Base-by-base conservation (phyloP, 2,329 filamentous ascomycete genomes). In the Samsoniella hepiali region DNA sequence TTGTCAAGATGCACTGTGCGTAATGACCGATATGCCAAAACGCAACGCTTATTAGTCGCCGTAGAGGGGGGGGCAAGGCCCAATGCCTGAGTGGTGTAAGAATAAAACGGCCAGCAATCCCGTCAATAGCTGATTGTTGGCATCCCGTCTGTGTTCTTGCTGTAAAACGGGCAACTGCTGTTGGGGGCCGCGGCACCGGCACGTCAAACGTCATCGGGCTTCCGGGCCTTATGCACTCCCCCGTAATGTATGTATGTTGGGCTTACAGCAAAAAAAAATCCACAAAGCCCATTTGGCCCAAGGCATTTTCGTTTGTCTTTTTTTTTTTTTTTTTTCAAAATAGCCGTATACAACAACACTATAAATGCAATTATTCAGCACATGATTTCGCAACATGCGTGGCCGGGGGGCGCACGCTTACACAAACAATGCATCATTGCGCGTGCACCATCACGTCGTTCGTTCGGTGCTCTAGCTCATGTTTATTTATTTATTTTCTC, bases 141-240 rank as follows among this genome's bases (percentile, higher is more conserved):
- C 22, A 45, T 61, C 29, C 49, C 17, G 58, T 36, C 13, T 44
- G 22, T 22, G 22, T 22, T 22, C 22, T 22, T 22, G 22, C 22
- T 11, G 27, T 54, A 61, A 29, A 53, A 29, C 13, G 36, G 11
- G 15, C 22, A 22, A 22, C 45, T 27, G 29, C n/a, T 36, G 49
- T 61, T 54, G 58, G 49, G 58, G 58, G 49, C 58, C 15, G 58
- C 44, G 22, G 58, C 44, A 13, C 22, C 29, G 49, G 38, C 36
- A 15, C 5, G n/a, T n/a, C 22, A 22, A 49, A 40, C 31, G 32
- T 58, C 32, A 38, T 34, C 45, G 17, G 47, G 58, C 36, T 13
- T 11, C 58, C 31, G 54, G 22, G 58, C 49, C 58, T 61, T 45
- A 61, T 45, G 47, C 49, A 29, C 47, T 54, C 49, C 22, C 44